These are phyloP conservation scores for Pleurostoma richardsiae DNA, from an alignment of 2,329 filamentous ascomycete species.

Conservation along the genomic window DNA sequence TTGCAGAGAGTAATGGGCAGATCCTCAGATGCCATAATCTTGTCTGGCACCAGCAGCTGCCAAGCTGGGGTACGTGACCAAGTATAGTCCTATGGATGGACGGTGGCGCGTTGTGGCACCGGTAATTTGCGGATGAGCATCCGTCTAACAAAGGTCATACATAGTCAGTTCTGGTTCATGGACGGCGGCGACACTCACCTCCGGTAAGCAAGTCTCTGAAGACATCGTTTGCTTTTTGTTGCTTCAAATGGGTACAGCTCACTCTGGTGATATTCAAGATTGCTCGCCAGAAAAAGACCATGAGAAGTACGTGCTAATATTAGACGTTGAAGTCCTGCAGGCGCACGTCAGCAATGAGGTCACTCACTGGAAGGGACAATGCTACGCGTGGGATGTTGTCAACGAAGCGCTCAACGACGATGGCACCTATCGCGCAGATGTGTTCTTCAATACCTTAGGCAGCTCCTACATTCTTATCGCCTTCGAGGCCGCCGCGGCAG, in stretches of 20 bases:
- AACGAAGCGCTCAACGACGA: constrained; percentile 59
- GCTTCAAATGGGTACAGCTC: constrained; percentile 23
- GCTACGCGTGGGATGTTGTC: constrained; percentile 61
- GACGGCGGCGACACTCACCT: constrained; percentile 52
- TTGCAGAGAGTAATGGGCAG: constrained; percentile 42
- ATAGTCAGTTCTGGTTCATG: constrained; percentile 34
- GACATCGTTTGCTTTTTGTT: too few species aligned
- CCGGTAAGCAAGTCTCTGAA: constrained; percentile 3
- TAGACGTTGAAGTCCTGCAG: constrained; percentile 30
- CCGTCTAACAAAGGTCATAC: neutral
- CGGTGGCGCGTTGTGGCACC: too few species aligned
- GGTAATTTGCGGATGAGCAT: too few species aligned
- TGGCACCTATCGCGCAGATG: constrained; percentile 43
- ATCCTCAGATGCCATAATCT: constrained; percentile 58
- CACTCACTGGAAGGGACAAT: constrained; percentile 52
- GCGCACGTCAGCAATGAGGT: constrained; percentile 57
- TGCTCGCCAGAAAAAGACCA: neutral
- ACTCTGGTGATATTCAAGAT: neutral
- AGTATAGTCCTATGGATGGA: too few species aligned
- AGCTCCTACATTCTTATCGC: constrained; percentile 52
- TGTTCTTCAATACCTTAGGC: constrained; percentile 53
- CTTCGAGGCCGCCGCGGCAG: constrained; percentile 49
- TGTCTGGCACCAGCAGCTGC: constrained; percentile 48
- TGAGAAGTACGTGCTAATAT: neutral
- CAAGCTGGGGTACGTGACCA: constrained; percentile 38